Conservation (phyloP, 2,329 filamentous ascomycete genomes). For the Colletotrichum sp. region DNA sequence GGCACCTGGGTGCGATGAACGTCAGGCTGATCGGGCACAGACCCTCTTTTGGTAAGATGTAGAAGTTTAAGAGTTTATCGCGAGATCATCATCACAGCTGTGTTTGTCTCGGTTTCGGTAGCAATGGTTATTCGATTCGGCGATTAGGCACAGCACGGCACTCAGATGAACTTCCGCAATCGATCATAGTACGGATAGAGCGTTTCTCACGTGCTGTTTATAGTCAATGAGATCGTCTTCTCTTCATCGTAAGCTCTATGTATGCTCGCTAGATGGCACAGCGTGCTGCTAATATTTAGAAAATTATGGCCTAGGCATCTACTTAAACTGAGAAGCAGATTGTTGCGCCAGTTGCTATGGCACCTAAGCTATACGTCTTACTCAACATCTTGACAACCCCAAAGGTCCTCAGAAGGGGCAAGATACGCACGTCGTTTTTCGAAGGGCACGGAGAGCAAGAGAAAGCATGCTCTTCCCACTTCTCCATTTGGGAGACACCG, state of each 20-base stretch:
- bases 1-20: neutral
- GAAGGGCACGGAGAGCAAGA: neutral
- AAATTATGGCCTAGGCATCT: too few species aligned
- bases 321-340: too few species aligned
- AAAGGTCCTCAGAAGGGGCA: too few species aligned
- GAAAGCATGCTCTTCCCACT: neutral
- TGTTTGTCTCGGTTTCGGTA: neutral
- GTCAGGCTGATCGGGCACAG: neutral
- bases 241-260: too few species aligned
- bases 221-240: too few species aligned
- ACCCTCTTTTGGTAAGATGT: neutral
- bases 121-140: neutral
- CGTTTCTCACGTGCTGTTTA: too few species aligned
- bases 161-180: neutral
- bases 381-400: too few species aligned
- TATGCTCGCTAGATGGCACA: too few species aligned
- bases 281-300: too few species aligned
- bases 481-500: neutral
- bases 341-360: too few species aligned
- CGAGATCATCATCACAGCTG: neutral
- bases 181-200: too few species aligned
- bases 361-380: too few species aligned
- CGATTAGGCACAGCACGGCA: fast-evolving
- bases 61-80: neutral
- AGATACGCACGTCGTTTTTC: neutral